Evolutionary conservation across 768 basidiomycete genomes (phyloP).

Genomic region (Amanita polypyramis): DNA sequence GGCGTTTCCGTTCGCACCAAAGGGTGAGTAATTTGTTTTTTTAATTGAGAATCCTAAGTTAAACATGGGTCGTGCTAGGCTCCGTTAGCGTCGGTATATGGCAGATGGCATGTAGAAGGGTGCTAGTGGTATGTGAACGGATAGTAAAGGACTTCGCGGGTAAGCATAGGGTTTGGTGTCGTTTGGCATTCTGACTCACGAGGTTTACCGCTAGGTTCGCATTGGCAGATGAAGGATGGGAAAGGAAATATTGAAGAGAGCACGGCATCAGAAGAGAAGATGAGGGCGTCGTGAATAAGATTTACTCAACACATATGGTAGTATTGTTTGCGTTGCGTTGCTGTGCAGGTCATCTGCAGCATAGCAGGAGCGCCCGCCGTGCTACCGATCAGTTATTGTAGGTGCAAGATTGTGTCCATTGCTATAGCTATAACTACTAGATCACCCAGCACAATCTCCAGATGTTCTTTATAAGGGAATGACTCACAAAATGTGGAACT

Average conservation of each 20-base stretch:
- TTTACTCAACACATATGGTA: too few species aligned
- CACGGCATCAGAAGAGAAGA: neutral
- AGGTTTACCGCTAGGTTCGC: neutral
- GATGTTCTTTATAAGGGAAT: too few species aligned
- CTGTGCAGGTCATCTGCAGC: too few species aligned
- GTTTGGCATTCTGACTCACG: neutral
- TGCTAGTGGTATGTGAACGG: constrained; percentile 69
- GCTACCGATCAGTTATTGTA: too few species aligned
- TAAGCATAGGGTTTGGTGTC: constrained; percentile 17
- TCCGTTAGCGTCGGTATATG: constrained; percentile 90
- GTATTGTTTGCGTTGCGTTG: neutral
- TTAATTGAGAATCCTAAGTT: neutral
- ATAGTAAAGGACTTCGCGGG: constrained; percentile 54
- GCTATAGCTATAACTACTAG: too few species aligned
- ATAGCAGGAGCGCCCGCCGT: too few species aligned
- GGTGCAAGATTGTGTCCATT: too few species aligned
- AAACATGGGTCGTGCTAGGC: constrained; percentile 32
- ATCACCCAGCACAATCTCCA: too few species aligned
- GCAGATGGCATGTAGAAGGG: constrained; percentile 89
- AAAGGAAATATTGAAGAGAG: neutral
- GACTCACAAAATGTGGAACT: too few species aligned
- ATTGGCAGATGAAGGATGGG: neutral
- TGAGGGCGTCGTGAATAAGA: neutral
- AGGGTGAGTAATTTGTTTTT: constrained; percentile 32
- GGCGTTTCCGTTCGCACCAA: constrained; percentile 84